Conservation (phyloP, 441 rosid genomes). For the Manihot esculenta region DNA sequence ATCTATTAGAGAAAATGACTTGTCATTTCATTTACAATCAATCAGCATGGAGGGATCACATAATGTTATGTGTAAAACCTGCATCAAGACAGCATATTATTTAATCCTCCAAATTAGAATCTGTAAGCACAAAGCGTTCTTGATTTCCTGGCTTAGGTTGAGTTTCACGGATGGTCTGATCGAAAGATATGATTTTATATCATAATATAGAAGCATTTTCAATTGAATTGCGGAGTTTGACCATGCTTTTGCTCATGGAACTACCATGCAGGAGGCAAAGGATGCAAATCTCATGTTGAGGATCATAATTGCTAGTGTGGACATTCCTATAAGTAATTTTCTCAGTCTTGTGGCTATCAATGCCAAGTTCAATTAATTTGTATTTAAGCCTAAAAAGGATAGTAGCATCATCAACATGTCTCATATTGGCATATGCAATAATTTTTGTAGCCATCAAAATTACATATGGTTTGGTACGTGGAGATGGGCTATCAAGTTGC, state of each 20-base stretch:
- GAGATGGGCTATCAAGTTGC: not conserved
- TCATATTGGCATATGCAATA: not conserved
- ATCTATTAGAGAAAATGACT: not conserved
- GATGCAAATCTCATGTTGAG: slow-evolving; percentile 24
- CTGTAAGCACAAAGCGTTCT: not conserved
- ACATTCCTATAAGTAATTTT: slow-evolving; percentile 25
- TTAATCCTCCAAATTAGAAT: not conserved
- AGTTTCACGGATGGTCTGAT: not conserved
- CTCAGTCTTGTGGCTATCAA: slow-evolving; percentile 11
- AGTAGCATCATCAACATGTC: not conserved
- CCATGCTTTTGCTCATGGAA: slow-evolving; percentile 24
- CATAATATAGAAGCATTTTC: not conserved
- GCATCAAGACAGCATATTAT: not conserved
- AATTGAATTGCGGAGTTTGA: slow-evolving; percentile 16
- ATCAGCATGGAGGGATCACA: not conserved
- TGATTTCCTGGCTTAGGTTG: slow-evolving; percentile 5
- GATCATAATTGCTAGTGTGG: slow-evolving; percentile 24
- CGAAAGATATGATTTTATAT: not conserved
- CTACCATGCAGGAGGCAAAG: slow-evolving; percentile 23
- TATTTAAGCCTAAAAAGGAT: not conserved
- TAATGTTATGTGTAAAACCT: not conserved
- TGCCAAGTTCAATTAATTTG: slow-evolving; percentile 14
- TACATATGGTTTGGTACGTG: not conserved
- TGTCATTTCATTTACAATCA: slow-evolving; percentile 6
- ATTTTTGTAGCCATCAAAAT: not conserved